These are phyloP conservation scores for Yamadazyma friedrichii DNA, from an alignment of 1,139 yeast genomes.

Conservation along the genomic window DNA sequence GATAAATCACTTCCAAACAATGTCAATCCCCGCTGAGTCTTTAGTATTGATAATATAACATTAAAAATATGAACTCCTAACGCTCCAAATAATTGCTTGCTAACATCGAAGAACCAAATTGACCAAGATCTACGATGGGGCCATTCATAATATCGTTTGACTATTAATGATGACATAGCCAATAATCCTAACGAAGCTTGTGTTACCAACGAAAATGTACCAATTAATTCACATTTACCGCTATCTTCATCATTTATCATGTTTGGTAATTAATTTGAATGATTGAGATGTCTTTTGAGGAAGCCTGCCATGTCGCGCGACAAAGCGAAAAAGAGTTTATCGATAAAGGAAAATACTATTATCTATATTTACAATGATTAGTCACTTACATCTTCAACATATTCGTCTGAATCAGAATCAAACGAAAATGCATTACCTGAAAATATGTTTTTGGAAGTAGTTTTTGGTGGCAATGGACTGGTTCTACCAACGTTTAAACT, in stretches of 20 bases:
- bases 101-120: conserved; percentile 87
- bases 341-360: not conserved
- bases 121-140: conserved; percentile 83
- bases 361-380: conserved; percentile 4
- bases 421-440: conserved; percentile 33
- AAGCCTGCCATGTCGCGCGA: too few species aligned
- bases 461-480: conserved; percentile 46
- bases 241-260: not conserved
- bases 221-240: conserved; percentile 60
- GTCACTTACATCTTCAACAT: conserved; percentile 6
- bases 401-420: conserved; percentile 28
- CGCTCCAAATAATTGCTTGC: conserved; percentile 87
- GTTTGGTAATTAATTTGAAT: not conserved
- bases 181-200: conserved; percentile 70
- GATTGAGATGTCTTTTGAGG: conserved; percentile 2
- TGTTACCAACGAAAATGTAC: conserved; percentile 67
- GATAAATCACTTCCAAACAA: not conserved
- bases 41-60: conserved; percentile 65
- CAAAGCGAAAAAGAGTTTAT: not conserved
- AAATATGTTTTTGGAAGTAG: conserved; percentile 46
- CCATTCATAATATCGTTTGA: conserved; percentile 74
- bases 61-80: conserved; percentile 80
- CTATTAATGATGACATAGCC: conserved; percentile 69
- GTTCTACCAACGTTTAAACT: conserved; percentile 20
- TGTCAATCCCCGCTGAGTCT: conserved; percentile 19